Percentiles rank a stretch among this genome's conserved stretches.
Conservation (phyloP, 345 rosid genomes). For the Citrus trifoliata region DNA sequence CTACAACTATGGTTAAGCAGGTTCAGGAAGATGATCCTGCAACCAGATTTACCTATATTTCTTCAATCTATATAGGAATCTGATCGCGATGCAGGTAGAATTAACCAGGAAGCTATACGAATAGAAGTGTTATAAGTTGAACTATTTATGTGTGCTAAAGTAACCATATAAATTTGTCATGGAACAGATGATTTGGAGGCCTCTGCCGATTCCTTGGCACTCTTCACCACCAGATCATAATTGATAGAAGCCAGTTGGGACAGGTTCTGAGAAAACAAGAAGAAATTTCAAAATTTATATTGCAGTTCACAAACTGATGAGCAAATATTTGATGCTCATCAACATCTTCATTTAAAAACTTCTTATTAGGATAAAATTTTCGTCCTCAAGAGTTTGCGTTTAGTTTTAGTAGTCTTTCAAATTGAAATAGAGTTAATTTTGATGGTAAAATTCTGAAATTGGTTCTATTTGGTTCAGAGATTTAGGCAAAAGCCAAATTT, state of each 20-base stretch:
- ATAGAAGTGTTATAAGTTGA: neutral
- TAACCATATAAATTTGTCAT: slow-evolving; percentile 15
- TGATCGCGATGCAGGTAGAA: neutral
- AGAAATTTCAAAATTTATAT: neutral
- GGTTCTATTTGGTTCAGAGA: neutral
- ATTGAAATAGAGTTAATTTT: neutral
- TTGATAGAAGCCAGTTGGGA: slow-evolving; percentile 92
- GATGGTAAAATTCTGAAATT: neutral
- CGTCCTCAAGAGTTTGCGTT: neutral
- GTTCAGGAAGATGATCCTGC: slow-evolving; percentile 1
- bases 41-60: neutral
- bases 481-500: neutral
- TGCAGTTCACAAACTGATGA: neutral
- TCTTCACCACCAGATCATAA: slow-evolving; percentile 70
- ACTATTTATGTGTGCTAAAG: neutral
- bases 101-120: neutral
- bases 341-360: neutral
- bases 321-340: neutral
- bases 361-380: neutral
- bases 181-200: slow-evolving; percentile 43
- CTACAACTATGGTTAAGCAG: neutral
- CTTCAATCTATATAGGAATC: neutral
- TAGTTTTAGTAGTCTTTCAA: neutral
- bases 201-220: slow-evolving; percentile 48
- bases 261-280: slow-evolving; percentile 54